Conservation (phyloP, 495 filamentous ascomycete species). For the Aspergillus homomorphus region DNA sequence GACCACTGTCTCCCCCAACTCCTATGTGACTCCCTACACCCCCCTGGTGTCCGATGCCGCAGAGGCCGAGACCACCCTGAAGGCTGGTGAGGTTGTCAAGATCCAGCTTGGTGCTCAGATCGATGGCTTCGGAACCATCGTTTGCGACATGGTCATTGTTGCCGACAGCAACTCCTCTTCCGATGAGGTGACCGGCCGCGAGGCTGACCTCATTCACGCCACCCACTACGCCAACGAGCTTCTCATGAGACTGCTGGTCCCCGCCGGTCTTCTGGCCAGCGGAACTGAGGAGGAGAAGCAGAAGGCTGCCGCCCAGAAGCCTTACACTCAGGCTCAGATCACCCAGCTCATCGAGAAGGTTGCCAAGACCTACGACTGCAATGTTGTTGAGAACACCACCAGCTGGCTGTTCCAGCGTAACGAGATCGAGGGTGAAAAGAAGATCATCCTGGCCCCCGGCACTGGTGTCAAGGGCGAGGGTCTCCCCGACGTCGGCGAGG, state of each 20-base stretch:
- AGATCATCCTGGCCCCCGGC: slow-evolving; percentile 87
- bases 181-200: slow-evolving; percentile 63
- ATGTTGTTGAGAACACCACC: slow-evolving; percentile 93
- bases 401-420: slow-evolving; percentile 94
- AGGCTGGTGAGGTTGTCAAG: slow-evolving; percentile 84
- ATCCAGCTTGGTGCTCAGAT: slow-evolving; percentile 98
- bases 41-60: slow-evolving; percentile 79
- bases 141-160: slow-evolving; percentile 87
- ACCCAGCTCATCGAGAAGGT: slow-evolving; percentile 86
- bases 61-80: slow-evolving; percentile 74
- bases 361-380: slow-evolving; percentile 85
- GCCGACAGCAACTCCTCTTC: slow-evolving; percentile 37
- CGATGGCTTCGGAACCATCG: slow-evolving; percentile 93
- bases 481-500: slow-evolving; percentile 84
- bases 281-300: slow-evolving; percentile 92
- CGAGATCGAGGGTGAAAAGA: slow-evolving; percentile 97
- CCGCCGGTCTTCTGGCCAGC: slow-evolving; percentile 75
- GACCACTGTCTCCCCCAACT: slow-evolving; percentile 90
- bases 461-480: slow-evolving; percentile 89
- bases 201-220: slow-evolving; percentile 84
- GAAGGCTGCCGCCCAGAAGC: slow-evolving; percentile 78
- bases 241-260: slow-evolving; percentile 83
- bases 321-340: slow-evolving; percentile 78
- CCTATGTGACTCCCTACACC: slow-evolving; percentile 95
- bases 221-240: slow-evolving; percentile 96